Conservation (phyloP, 176 grass and related monocot species). For the Oryza punctata region DNA sequence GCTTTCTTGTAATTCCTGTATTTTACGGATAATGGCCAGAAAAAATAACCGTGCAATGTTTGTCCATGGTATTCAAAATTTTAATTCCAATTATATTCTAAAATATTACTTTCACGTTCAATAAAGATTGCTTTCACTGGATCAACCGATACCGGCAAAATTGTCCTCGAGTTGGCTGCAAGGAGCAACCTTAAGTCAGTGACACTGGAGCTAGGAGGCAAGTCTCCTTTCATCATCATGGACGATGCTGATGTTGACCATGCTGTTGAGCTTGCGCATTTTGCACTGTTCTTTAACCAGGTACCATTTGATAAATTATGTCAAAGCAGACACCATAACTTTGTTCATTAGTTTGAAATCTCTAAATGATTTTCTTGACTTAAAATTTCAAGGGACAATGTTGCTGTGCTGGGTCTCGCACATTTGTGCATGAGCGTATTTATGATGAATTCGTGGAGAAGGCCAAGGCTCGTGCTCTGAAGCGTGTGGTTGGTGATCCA, state of each 20-base stretch:
- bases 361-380: not conserved
- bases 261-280: slow-evolving; percentile 93
- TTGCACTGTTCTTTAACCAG: slow-evolving; percentile 97
- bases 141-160: slow-evolving; percentile 81
- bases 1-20: not conserved
- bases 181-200: slow-evolving; percentile 93
- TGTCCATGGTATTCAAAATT: not conserved
- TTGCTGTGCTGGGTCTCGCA: slow-evolving; percentile 94
- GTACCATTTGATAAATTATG: slow-evolving; percentile 33
- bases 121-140: slow-evolving; percentile 90
- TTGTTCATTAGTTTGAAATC: not conserved
- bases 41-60: not conserved
- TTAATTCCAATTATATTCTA: not conserved
- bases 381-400: slow-evolving; percentile 75
- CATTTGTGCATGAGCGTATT: slow-evolving; percentile 91
- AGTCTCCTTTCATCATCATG: slow-evolving; percentile 96
- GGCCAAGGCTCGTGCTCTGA: slow-evolving; percentile 79
- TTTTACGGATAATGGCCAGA: not conserved
- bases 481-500: slow-evolving; percentile 90
- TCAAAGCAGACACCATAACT: not conserved
- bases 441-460: slow-evolving; percentile 98
- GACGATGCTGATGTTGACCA: slow-evolving; percentile 89
- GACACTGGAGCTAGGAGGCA: slow-evolving; percentile 94
- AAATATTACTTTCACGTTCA: not conserved
- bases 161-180: slow-evolving; percentile 90